A percentile compares a stretch with the other conserved stretches of the same genome.
These are phyloP conservation scores for Cronartium quercuum DNA, from an alignment of 1,284 basidiomycete genomes.

Conservation along the genomic window DNA sequence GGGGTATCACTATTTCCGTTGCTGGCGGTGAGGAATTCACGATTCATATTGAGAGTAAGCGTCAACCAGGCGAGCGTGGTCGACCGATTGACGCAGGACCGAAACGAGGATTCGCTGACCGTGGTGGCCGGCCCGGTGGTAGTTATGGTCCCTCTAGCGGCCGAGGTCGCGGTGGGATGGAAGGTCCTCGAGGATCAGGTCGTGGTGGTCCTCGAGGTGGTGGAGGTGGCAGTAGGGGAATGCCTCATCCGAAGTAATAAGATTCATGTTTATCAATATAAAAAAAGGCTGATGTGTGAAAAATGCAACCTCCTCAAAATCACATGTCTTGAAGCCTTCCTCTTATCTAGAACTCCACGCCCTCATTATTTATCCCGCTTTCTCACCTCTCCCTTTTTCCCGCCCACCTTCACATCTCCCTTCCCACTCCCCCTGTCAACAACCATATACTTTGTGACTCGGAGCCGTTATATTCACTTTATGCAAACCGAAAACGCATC, in stretches of 20 bases:
- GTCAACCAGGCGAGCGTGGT: conserved; percentile 35
- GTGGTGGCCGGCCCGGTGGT: conserved; percentile 49
- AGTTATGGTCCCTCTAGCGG: conserved; percentile 42
- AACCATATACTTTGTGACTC: too few species aligned
- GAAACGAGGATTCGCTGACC: conserved; percentile 29
- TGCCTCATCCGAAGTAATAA: neutral
- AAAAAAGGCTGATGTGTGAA: neutral
- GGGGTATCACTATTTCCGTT: conserved; percentile 69
- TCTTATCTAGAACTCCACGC: too few species aligned
- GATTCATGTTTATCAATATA: neutral
- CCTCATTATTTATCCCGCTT: neutral
- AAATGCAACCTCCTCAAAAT: neutral
- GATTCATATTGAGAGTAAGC: conserved; percentile 37
- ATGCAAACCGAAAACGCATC: too few species aligned
- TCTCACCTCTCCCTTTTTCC: neutral
- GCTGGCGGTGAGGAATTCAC: conserved; percentile 45
- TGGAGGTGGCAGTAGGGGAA: conserved; percentile 7
- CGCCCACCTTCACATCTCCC: neutral
- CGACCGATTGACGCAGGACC: conserved; percentile 28
- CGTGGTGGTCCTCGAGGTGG: conserved; percentile 34
- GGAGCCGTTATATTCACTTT: too few species aligned
- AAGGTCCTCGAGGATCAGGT: conserved; percentile 40
- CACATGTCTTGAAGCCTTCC: too few species aligned
- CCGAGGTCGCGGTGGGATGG: conserved; percentile 39
- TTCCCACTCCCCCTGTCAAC: neutral